Evolutionary conservation across 148 eudicot genomes (phyloP), one percentile per base, ranked within the genome.

Genomic region (Hydrangea macrophylla): DNA sequence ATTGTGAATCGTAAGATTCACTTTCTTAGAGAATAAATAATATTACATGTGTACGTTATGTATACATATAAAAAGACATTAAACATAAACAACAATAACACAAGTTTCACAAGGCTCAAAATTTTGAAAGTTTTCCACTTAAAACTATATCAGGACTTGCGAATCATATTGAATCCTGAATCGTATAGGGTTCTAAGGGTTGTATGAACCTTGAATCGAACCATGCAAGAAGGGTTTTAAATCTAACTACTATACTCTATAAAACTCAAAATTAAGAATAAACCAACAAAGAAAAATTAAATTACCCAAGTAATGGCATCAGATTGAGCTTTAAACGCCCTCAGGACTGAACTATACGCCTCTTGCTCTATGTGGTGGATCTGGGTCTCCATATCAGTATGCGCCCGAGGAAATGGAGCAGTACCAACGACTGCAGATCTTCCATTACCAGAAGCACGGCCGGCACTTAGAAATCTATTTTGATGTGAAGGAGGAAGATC

Each of bases 301-400:
- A 35, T n/a, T 91, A 92, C 97, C 97, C 96, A 89, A 74, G 92
- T 68, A 81, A 92, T 80, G 69, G 96, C 96, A 75, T 89, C 92
- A 11, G 92, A 88, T 76, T 89, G 97, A 61, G 96, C 96, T 81
- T 89, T 87, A 68, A 92, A 92, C 54, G 97, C 96, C 53, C 92
- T 79, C 45, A 92, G 77, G 62, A 92, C 89, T 40, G 92, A 82
- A 74, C 79, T 77, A 76, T 92, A 92, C 33, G 97, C 97, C 72
- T 92, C 97, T 75, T 89, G 90, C 72, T 92, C 97, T 77, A 86
- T 80, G 31, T 76, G 78, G 80, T 92, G 98, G 67, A 92, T 89
- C 67, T 92, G 88, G 23, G 81, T 73, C 68, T 85, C 96, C 96
- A 92, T 92, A 57, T 92, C 96, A 72, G 55, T 78, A 53, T 81